Evolutionary conservation across 306 rosid species (phyloP), one percentile per base, ranked within the genome.

Genomic region (Cucumis cinereus): DNA sequence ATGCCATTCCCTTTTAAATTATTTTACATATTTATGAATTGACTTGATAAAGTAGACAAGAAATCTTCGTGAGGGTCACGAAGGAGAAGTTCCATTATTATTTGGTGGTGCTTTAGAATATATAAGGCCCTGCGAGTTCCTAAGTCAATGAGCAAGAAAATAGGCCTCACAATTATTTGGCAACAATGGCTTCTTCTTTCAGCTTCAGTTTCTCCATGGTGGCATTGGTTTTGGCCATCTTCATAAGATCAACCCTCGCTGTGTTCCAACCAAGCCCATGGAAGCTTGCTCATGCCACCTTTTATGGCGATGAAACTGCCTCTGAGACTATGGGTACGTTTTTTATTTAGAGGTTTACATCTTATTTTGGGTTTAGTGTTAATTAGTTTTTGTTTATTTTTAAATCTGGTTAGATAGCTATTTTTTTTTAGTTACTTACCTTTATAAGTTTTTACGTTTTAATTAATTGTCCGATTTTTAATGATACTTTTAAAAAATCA

Each of bases 251-350:
- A 53, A 47, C 76, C 30, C 41, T 20, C 13, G 82, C 84, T 22
- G 28, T 45, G 50, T 91, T 87, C 87, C 79, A 28, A 30, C 93
- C 97, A 6, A 94, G 93, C 55, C 83, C 60, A 10, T 93, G 98
- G 96, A 28, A 77, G 17, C 79, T 76, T 23, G 96, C 96, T 36
- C 89, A 88, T 50, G 97, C 98, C 57, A 94, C 99, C 0, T 94
- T 94, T 77, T 90, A 94, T 30, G 99, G 99, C 8, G 97, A 94
- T 28, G 97, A 94, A 56, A 84, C 99, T 17, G 96, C 96, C 69
- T 79, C 89, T 5, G 92, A 74, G 0, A 91, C 99, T 8, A 83
- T 94, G 99, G 97, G 98, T 91, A 84, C 11, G 73, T 2, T 4
- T 26, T 4, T 5, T 13, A 2, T 3, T 55, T 2, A 12, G 23